A percentile compares a stretch with the other conserved stretches of the same genome.
phyloP scores from a whole-genome alignment of 176 grass and related monocot species.

The Elymus sibiricus region DNA sequence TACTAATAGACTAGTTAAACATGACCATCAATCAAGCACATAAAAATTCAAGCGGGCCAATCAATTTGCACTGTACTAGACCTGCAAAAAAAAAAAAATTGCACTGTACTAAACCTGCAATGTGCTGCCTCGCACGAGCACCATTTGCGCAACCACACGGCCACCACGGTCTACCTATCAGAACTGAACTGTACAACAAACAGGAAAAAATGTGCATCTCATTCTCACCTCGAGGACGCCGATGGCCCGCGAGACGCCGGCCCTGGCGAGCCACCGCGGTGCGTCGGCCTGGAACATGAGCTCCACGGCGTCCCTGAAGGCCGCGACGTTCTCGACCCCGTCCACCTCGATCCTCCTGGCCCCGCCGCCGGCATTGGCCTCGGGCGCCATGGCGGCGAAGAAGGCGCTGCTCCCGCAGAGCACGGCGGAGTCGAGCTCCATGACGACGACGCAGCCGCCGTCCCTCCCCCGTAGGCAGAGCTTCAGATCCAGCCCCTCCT shows the following conservation, averaged over 20 bases:
- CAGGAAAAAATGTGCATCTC: no score
- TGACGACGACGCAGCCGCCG: conserved; percentile 42
- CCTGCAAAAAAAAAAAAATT: no score
- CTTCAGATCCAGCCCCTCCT: conserved; percentile 53
- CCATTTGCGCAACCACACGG: neutral
- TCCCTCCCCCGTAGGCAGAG: conserved; percentile 61
- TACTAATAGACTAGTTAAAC: neutral
- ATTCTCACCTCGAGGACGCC: conserved; percentile 70
- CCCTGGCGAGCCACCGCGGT: conserved; percentile 48
- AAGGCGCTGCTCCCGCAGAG: conserved; percentile 63
- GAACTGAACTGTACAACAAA: neutral
- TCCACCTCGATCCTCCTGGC: conserved; percentile 52
- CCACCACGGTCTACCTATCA: neutral
- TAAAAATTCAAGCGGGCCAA: neutral
- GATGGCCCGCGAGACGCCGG: conserved; percentile 63
- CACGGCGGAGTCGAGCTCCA: conserved; percentile 75
- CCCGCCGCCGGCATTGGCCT: neutral
- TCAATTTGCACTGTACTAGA: neutral
- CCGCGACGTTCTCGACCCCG: conserved; percentile 68
- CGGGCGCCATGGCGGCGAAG: conserved; percentile 61
- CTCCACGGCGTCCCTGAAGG: conserved; percentile 68
- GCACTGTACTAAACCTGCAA: neutral
- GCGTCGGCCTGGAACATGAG: conserved; percentile 68
- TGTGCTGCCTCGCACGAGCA: neutral
- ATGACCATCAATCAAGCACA: neutral